A percentile compares a stretch with the other conserved stretches of the same genome.
Conservation (phyloP, 306 rosid species). For the Cyclanthera cordifolia region DNA sequence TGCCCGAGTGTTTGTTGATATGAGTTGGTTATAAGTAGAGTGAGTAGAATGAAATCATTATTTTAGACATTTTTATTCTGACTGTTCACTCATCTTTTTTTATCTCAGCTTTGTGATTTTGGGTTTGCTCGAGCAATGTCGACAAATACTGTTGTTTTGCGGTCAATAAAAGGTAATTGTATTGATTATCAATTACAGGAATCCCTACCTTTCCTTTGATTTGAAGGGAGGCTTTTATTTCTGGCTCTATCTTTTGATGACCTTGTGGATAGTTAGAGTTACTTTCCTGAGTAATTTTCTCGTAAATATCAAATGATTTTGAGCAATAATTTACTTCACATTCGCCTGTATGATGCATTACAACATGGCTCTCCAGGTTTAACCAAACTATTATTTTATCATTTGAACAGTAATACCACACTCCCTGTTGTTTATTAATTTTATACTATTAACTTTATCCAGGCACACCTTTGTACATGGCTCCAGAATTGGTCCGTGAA, state of each 20-base stretch:
- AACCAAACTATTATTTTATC: background rate
- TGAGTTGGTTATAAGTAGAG: background rate
- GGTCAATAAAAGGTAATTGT: constrained; percentile 79
- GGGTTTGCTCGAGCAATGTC: constrained; percentile 99
- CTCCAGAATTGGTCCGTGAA: constrained; percentile 94
- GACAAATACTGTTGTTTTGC: constrained; percentile 86
- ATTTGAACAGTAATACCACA: background rate
- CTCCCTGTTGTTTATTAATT: background rate
- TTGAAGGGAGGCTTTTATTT: background rate
- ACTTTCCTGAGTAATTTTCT: background rate
- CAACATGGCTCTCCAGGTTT: background rate
- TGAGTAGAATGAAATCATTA: background rate
- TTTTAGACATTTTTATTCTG: background rate
- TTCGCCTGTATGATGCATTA: background rate
- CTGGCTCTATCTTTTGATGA: background rate
- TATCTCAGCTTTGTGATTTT: constrained; percentile 84
- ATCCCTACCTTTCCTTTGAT: background rate
- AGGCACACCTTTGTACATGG: constrained; percentile 98
- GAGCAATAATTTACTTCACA: background rate
- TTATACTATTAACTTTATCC: constrained; percentile 11
- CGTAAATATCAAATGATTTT: background rate
- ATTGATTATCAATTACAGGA: background rate
- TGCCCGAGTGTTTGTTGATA: background rate
- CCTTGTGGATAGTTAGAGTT: background rate
- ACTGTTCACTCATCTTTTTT: background rate